A percentile compares a stretch with the other conserved stretches of the same genome.
Evolutionary conservation across 1,284 basidiomycete genomes (phyloP).

Genomic region (Inonotus obliquus): DNA sequence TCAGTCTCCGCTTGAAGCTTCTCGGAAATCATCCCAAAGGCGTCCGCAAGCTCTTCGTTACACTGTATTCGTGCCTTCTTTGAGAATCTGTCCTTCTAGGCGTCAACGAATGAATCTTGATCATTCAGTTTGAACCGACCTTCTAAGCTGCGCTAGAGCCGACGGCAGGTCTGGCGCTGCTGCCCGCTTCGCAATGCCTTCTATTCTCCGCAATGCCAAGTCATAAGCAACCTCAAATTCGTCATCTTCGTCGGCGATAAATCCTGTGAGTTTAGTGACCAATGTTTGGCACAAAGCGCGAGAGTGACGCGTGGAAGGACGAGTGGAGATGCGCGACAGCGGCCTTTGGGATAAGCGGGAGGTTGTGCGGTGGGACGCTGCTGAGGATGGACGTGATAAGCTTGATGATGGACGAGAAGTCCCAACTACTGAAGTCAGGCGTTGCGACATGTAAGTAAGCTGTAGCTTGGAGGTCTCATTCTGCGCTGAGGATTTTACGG

Average conservation of each 20-base stretch:
- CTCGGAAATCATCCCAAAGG: constrained; percentile 46
- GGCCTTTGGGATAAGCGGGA: constrained; percentile 55
- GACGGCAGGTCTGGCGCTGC: constrained; percentile 49
- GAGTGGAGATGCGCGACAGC: constrained; percentile 32
- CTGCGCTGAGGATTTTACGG: no score
- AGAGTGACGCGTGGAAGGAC: constrained; percentile 43
- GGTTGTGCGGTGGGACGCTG: constrained; percentile 37
- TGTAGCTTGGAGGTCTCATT: no score
- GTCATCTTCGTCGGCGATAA: constrained; percentile 33
- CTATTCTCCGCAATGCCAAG: constrained; percentile 44
- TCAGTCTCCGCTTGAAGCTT: constrained; percentile 46
- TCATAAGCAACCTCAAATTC: constrained; percentile 49
- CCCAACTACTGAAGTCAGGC: not conserved
- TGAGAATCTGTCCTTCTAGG: constrained; percentile 38
- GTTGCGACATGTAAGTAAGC: not conserved
- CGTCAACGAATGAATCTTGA: constrained; percentile 10
- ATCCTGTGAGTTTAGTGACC: constrained; percentile 46
- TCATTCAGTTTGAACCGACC: constrained; percentile 35
- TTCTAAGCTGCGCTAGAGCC: constrained; percentile 52
- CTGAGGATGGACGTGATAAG: constrained; percentile 33
- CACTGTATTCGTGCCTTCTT: constrained; percentile 69
- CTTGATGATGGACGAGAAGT: constrained; percentile 23
- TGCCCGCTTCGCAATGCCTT: constrained; percentile 48
- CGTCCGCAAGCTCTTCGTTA: constrained; percentile 52
- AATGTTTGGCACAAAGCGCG: constrained; percentile 51